Percentiles rank a stretch among this genome's conserved stretches.
These are phyloP conservation scores for Rhododendron ferrugineum DNA, from an alignment of 148 eudicot genomes.

Conservation along the genomic window DNA sequence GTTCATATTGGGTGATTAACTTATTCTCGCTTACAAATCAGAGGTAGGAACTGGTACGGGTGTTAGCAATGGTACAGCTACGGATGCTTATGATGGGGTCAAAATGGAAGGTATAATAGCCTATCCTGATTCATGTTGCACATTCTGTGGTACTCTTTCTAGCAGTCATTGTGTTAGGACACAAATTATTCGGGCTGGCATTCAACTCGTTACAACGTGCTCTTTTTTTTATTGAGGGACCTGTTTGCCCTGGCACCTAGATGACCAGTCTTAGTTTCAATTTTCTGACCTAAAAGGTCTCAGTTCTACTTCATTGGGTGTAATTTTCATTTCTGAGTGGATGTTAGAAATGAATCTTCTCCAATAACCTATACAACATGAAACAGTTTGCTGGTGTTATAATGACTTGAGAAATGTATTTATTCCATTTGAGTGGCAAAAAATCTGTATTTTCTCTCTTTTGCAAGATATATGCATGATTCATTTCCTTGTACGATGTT, in stretches of 20 bases:
- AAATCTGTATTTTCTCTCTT: background rate
- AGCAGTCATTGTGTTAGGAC: background rate
- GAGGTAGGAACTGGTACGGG: constrained; percentile 38
- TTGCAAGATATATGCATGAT: constrained; percentile 3
- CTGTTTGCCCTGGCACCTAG: background rate
- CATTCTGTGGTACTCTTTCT: background rate
- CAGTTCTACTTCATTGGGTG: background rate
- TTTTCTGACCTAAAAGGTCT: background rate
- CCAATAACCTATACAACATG: background rate
- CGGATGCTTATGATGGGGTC: constrained; percentile 43
- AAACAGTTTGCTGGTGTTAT: background rate
- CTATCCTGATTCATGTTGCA: background rate
- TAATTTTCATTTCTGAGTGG: background rate
- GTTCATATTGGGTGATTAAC: background rate
- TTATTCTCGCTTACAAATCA: constrained; percentile 15
- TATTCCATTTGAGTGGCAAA: background rate
- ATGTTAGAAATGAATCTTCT: background rate
- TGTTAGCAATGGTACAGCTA: constrained; percentile 32
- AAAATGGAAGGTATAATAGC: constrained; percentile 69
- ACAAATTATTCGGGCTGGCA: background rate
- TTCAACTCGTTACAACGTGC: background rate
- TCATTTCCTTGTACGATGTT: background rate
- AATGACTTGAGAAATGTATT: background rate
- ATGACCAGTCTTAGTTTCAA: background rate
- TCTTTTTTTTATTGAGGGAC: background rate